These are phyloP conservation scores for Agaricus blazei DNA, from an alignment of 768 basidiomycete species.

Conservation along the genomic window DNA sequence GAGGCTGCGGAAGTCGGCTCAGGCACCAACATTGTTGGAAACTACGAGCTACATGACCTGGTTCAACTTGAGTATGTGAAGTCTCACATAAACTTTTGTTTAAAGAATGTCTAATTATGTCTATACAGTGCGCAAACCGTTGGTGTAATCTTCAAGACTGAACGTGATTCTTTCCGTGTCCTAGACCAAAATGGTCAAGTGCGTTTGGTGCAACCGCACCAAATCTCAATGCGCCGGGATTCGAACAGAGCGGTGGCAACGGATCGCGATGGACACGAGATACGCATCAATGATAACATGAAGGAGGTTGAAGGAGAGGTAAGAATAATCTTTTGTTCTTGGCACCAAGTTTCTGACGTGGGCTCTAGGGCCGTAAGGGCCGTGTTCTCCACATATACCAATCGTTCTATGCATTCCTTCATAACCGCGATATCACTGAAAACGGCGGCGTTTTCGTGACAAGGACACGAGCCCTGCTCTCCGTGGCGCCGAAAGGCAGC, in stretches of 20 bases:
- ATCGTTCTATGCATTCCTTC: constrained; percentile 89
- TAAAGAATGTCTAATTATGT: constrained; percentile 6
- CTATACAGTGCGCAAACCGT: constrained; percentile 76
- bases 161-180: constrained; percentile 92
- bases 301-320: constrained; percentile 91
- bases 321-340: constrained; percentile 17
- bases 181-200: constrained; percentile 92
- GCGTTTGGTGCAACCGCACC: constrained; percentile 86
- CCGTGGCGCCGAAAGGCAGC: constrained; percentile 82
- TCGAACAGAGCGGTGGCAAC: constrained; percentile 80
- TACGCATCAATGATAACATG: constrained; percentile 85
- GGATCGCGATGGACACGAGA: constrained; percentile 83
- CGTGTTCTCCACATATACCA: constrained; percentile 91
- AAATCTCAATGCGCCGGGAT: constrained; percentile 88
- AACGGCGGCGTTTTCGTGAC: constrained; percentile 96
- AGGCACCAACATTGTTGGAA: constrained; percentile 82
- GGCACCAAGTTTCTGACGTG: not conserved
- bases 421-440: constrained; percentile 86
- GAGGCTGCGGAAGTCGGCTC: constrained; percentile 98
- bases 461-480: constrained; percentile 74
- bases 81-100: not conserved
- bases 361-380: constrained; percentile 71
- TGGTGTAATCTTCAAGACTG: constrained; percentile 96
- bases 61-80: constrained; percentile 89
- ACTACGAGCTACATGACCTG: constrained; percentile 94